These are phyloP conservation scores for Pseudonitzschia multiseries DNA, from an alignment of 108 stramenopile species.

Conservation along the genomic window DNA sequence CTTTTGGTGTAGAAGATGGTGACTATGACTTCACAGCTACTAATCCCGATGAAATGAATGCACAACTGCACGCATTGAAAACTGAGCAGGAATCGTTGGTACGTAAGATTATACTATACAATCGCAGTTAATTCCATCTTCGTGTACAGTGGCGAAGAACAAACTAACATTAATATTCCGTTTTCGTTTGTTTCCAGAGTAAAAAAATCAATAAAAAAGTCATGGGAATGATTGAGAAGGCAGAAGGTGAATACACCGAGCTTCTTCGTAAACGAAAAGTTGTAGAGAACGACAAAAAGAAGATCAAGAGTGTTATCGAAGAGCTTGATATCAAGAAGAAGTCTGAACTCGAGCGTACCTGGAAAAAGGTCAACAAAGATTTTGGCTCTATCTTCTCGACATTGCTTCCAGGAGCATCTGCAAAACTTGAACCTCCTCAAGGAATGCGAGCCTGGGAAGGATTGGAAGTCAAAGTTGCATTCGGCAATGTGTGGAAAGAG, in stretches of 20 bases:
- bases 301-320: conserved; percentile 95
- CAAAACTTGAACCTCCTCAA: conserved; percentile 96
- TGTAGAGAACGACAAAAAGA: conserved; percentile 98
- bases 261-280: conserved; percentile 94
- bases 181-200: conserved; percentile 40
- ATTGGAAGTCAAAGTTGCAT: conserved; percentile 96
- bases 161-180: neutral
- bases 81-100: conserved; percentile 80
- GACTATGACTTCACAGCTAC: conserved; percentile 93
- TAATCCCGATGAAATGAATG: conserved; percentile 66
- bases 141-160: neutral
- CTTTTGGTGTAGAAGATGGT: conserved; percentile 92
- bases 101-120: conserved; percentile 13
- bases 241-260: conserved; percentile 97
- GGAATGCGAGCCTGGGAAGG: conserved; percentile 94
- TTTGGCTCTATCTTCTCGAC: conserved; percentile 99
- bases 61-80: conserved; percentile 70
- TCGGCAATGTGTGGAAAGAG: conserved; percentile 97
- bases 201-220: conserved; percentile 99
- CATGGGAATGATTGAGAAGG: conserved; percentile 99
- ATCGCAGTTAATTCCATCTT: neutral
- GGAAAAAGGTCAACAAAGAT: conserved; percentile 96
- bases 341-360: conserved; percentile 90
- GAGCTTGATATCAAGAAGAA: conserved; percentile 97
- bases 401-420: conserved; percentile 92